Base-by-base conservation (phyloP, 2,329 filamentous ascomycete genomes). In the Paracoccidioides lutzii region DNA sequence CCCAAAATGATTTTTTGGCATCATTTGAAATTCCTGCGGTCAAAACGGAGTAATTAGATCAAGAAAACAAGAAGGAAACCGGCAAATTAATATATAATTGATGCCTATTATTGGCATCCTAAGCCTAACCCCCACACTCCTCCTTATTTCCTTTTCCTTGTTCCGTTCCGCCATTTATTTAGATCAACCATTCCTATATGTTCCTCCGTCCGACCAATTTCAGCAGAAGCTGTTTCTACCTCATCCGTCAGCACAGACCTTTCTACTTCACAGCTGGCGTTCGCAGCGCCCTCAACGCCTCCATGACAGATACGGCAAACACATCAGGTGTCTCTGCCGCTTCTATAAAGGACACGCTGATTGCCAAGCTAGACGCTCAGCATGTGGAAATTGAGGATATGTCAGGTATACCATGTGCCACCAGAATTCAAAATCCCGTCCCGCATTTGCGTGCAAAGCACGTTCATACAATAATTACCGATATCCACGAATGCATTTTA, bases 321-420 rank as follows among this genome's bases (percentile, higher is more conserved):
- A 74, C 79, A 51, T 76, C 76, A 38, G 78, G 78, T 60, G 84
- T 95, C 65, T 91, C 89, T 45, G 83, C 89, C 58, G 82, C 83
- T 41, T 79, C 78, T 51, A 77, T 97, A 55, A 83, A 80, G 66
- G 74, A 75, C 45, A 87, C 85, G 58, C 78, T 96, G 62, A 79
- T 77, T 41, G 76, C 85, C 63, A 82, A 83, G 61, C 77, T 96
- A 55, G 78, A 82, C 56, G 89, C 90, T 28, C 78, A 79, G 33
- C 81, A 94, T 73, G 89, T 95, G 60, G 84, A 93, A 65, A 89
- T 96, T 63, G 86, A 88, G 61, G 91, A 97, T 73, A 83, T 95
- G 77, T 95, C 90, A 61, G 91, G 90, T 95, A 80, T 57, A 76
- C 5, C 2, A 40, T 28, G 22, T 30, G 12, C 48, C 4, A 38